Base-by-base conservation (phyloP, 768 basidiomycete species). In the Phanerochaete carnosa region DNA sequence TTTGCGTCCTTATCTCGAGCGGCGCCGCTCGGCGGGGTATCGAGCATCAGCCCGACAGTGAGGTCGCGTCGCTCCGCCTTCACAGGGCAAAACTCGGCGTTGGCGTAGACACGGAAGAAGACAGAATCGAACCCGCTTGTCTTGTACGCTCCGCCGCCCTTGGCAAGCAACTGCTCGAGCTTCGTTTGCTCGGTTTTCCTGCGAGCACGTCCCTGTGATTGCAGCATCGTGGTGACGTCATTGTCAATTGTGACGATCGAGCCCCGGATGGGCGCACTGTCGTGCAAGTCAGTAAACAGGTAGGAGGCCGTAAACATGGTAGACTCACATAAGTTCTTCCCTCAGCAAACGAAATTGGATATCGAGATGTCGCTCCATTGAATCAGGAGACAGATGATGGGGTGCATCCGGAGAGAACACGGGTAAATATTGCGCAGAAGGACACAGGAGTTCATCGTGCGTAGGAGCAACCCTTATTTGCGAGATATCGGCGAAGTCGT, bases 311-410 rank as follows among this genome's bases (percentile, higher is more conserved):
- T 1, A 43, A 57, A 45, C n/a, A 23, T 3, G 15, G 25, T 25
- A 33, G 7, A 68, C 83, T 25, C 65, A 88, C 83, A 80, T 87
- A 19, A 88, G 72, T 58, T 92, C 90, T 63, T 91, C 90, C 37
- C 90, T 77, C 35, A 92, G 73, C 0, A 92, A 77, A 33, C 90
- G 83, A 70, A 89, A 92, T 64, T 92, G 89, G 3, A 87, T 81
- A 59, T 93, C 91, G 12, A 91, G 73, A 23, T 87, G 74, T 8
- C 85, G 76, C 58, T 88, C 79, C 82, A 92, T 89, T 25, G 83
- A 83, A 16, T 79, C 78, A 2, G 71, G 62, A 0, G 82, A 82
- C 13, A 80, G 77, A 57, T 80, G 87, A 65, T 90, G 89, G 0
- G 88, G 89, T 0, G 87, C 89, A 1, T 74, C 77, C 22, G 75